Base-by-base conservation (phyloP, 805 yeast species). In the Yamadazyma takamatsuzukensis region DNA sequence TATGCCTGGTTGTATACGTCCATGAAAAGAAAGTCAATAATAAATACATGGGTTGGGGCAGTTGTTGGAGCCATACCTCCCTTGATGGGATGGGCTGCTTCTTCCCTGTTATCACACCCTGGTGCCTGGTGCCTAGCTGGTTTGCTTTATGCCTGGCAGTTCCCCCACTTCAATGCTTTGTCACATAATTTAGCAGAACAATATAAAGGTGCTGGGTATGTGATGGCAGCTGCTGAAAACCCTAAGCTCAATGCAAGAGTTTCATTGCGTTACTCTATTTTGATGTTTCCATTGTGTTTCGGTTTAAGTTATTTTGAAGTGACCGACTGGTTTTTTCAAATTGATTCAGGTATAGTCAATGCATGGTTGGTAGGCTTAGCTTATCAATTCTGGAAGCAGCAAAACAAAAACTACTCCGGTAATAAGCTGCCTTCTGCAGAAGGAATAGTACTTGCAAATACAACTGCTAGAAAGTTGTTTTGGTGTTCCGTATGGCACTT, bases 61-160 rank as follows among this genome's bases (percentile, higher is more conserved):
- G 56, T 93, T n/a, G 98, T 93, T 4, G 98, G 98, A 4, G 98
- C 97, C 0, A 84, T 93, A 29, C 98, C 98, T 0, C 98, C 98
- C 14, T 70, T 93, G 31, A 93, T 93, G 98, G 98, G 98, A 2
- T 93, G 98, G 98, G 96, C 96, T 2, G 70, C 71, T 1, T 83
- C 96, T 9, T 77, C 86, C 3, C 75, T 88, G 1, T 60, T 89
- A 22, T 45, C 72, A 3, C 85, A 87, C 42, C 96, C 97, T 0
- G 97, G 93, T 6, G 94, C 95, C 3, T 90, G 97, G 97, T 78
- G 89, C 51, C 64, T 93, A 15, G 97, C 97, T 1, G 86, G 83
- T 0, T 62, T 93, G 32, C 63, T 93, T 24, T 93, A 84, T 53
- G 96, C 97, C 5, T 93, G 98, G 98, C 98, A 93, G 59, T 93